phyloP scores from a whole-genome alignment of 208 protist genomes.

The Leishmania major region DNA sequence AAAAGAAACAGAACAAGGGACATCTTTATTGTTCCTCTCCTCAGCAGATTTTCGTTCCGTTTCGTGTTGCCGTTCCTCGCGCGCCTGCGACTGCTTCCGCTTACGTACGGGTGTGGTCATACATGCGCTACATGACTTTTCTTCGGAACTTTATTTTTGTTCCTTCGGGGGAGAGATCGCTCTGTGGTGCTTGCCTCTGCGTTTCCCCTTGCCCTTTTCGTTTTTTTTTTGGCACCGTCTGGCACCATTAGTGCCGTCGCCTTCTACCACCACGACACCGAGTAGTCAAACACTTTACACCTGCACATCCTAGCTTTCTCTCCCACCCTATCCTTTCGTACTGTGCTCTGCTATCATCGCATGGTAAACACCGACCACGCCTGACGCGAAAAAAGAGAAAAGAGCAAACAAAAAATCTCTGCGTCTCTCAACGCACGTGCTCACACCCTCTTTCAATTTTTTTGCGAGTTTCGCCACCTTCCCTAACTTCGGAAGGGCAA shows the following conservation, averaged over 20 bases:
- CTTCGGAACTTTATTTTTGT: neutral
- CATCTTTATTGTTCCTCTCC: neutral
- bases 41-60: neutral
- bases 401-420: constrained; percentile 3
- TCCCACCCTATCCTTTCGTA: neutral
- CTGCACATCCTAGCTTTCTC: neutral
- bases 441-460: neutral
- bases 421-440: neutral
- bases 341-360: neutral
- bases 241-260: neutral
- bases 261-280: neutral
- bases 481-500: neutral
- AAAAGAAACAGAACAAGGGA: neutral
- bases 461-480: neutral
- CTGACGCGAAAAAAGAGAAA: neutral
- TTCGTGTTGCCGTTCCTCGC: neutral
- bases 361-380: neutral
- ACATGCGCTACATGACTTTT: neutral
- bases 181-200: neutral
- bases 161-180: neutral
- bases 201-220: neutral
- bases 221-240: neutral
- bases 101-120: neutral
- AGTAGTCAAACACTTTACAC: neutral
- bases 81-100: neutral